Evolutionary conservation across 139 green algal species (phyloP), one percentile per base, ranked within the genome.

Genomic region (Yamagishiella unicocca): DNA sequence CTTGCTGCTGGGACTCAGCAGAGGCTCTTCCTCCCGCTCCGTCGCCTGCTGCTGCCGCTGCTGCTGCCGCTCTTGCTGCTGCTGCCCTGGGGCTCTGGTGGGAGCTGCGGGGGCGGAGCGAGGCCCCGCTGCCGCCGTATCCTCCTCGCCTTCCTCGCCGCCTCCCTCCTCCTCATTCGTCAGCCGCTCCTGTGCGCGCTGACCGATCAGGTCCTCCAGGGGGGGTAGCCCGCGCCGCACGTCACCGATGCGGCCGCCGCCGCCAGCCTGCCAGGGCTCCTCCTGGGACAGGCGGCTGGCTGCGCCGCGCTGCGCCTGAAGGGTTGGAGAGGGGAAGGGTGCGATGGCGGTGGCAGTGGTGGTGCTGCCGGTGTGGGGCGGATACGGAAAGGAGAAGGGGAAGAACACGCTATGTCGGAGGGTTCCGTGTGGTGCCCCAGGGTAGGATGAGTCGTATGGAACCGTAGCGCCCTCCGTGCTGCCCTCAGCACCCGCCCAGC

Each of bases 231-330:
- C 79, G 40, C 61, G 10, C 27, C 42, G 61, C 5, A 29, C 2
- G 61, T 75, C 79, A 27, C 42, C 61, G 31, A 84, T 17, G 38
- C 54, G 77, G 53, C 53, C 35, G 33, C 35, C 22, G 24, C 53
- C 53, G 27, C 37, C 73, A 25, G 53, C 17, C 1, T 58, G 55
- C 77, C 77, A 84, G 24, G 55, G 77, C 58, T 84, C 77, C 55
- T 84, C 54, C n/a, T 68, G 14, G 1, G 61, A 40, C 42, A 76
- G 58, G 0, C 79, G 61, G 2, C 40, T 31, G 29, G 79, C 43
- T 2, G 31, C 29, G 1, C 14, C 7, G 58, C 79, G 79, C 42
- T 85, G 79, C 31, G 58, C 27, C 79, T 85, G 79, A 5, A 40
- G 45, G 43, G 38, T 3, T 5, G 70, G 7, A n/a, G n/a, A n/a